Percentiles rank a stretch among this genome's conserved stretches.
Conservation (phyloP, 2,329 filamentous ascomycete genomes). For the Aschersonia sp. region DNA sequence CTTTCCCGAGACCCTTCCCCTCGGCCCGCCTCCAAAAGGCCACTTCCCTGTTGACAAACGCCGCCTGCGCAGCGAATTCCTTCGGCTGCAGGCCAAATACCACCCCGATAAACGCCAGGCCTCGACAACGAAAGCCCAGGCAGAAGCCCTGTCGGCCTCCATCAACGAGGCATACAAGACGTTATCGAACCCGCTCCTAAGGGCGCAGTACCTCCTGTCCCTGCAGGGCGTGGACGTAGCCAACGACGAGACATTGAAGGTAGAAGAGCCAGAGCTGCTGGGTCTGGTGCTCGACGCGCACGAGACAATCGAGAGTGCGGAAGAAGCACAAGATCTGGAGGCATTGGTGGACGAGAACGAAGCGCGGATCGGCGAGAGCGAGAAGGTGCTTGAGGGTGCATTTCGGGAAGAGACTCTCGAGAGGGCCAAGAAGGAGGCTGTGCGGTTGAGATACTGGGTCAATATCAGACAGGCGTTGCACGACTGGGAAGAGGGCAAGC, state of each 20-base stretch:
- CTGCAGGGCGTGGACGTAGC: conserved; percentile 63
- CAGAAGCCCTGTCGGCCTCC: conserved; percentile 63
- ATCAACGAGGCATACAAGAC: conserved; percentile 92
- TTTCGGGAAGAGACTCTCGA: conserved; percentile 55
- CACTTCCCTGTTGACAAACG: conserved; percentile 60
- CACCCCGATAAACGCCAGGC: conserved; percentile 57
- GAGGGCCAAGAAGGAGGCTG: conserved; percentile 54
- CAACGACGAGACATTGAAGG: conserved; percentile 60
- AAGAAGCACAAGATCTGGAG: conserved; percentile 48
- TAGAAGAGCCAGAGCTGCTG: conserved; percentile 55
- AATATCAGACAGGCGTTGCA: conserved; percentile 71
- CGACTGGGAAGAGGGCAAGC: conserved; percentile 71
- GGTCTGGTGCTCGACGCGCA: conserved; percentile 68
- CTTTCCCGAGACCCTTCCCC: conserved; percentile 67
- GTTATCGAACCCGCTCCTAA: conserved; percentile 58
- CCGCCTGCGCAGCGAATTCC: conserved; percentile 68
- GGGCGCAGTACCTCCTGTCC: conserved; percentile 79
- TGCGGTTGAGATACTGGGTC: conserved; percentile 77
- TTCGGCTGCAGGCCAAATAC: conserved; percentile 62
- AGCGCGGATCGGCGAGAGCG: conserved; percentile 46
- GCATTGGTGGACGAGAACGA: conserved; percentile 52
- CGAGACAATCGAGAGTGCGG: conserved; percentile 60
- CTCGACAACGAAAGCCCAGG: conserved; percentile 35
- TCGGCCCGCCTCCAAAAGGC: conserved; percentile 62
- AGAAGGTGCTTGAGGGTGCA: conserved; percentile 44